A percentile compares a stretch with the other conserved stretches of the same genome.
These are phyloP conservation scores for Hanseniaspora vineae DNA, from an alignment of 805 yeast genomes.

Conservation along the genomic window DNA sequence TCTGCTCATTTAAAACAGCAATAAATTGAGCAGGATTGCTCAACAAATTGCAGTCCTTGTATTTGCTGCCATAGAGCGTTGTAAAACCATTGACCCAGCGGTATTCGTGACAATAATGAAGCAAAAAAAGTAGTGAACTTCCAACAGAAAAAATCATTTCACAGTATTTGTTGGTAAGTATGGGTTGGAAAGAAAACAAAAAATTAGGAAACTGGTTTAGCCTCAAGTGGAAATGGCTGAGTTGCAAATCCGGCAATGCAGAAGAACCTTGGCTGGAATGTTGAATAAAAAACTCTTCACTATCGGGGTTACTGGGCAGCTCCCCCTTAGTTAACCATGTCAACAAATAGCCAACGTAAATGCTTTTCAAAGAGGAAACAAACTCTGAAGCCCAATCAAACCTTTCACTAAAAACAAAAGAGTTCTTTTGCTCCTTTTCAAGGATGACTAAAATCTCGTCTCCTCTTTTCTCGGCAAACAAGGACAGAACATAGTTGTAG, in stretches of 20 bases:
- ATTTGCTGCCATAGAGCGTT: slow-evolving; percentile 14
- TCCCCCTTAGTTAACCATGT: slow-evolving; percentile 65
- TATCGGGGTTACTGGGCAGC: slow-evolving; percentile 30
- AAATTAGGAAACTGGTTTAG: background rate
- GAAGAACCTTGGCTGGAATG: background rate
- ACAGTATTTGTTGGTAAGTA: slow-evolving; percentile 26
- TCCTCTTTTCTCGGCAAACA: slow-evolving; percentile 25
- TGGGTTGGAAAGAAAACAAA: slow-evolving; percentile 31
- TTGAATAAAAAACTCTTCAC: background rate
- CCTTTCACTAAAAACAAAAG: slow-evolving; percentile 42
- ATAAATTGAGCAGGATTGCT: slow-evolving; percentile 15
- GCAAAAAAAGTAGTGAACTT: slow-evolving; percentile 50
- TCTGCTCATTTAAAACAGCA: slow-evolving; percentile 29
- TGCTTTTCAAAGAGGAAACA: slow-evolving; percentile 34
- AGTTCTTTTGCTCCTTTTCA: slow-evolving; percentile 40
- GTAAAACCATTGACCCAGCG: slow-evolving; percentile 45
- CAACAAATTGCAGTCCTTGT: slow-evolving; percentile 3
- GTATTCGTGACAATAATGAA: slow-evolving; percentile 51
- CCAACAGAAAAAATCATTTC: slow-evolving; percentile 54
- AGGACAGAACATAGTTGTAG: slow-evolving; percentile 31
- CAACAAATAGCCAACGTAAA: slow-evolving; percentile 47
- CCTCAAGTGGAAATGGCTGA: slow-evolving; percentile 11
- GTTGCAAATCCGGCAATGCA: too few relatives aligned
- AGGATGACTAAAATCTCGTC: slow-evolving; percentile 44
- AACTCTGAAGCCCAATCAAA: slow-evolving; percentile 29